phyloP scores from a whole-genome alignment of 176 grass and related monocot genomes.

The Dendrocalamus sinicus region DNA sequence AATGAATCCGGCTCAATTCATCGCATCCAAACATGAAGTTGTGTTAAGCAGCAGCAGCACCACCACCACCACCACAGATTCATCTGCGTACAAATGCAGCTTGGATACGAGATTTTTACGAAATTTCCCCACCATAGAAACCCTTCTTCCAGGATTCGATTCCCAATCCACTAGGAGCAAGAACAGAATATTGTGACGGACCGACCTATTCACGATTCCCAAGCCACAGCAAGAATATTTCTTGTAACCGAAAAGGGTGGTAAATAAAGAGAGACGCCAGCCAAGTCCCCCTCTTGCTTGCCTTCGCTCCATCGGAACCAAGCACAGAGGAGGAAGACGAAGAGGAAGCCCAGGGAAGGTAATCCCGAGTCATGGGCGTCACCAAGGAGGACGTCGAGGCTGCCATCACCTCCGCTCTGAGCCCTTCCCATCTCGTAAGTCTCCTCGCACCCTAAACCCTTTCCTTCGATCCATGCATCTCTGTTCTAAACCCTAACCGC shows the following conservation, averaged over 20 bases:
- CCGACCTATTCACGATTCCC: not conserved
- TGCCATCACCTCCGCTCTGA: slow-evolving; percentile 73
- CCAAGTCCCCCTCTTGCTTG: not conserved
- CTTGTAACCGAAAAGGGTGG: not conserved
- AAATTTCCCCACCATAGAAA: not conserved
- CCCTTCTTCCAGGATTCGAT: slow-evolving; percentile 10
- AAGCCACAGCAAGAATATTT: slow-evolving; percentile 21
- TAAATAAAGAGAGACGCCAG: not conserved
- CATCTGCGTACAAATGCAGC: no score
- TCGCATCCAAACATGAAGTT: not conserved
- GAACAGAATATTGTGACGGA: slow-evolving; percentile 11
- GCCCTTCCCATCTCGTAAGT: slow-evolving; percentile 72
- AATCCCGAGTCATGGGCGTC: slow-evolving; percentile 57
- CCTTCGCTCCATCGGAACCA: slow-evolving; percentile 5
- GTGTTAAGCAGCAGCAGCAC: not conserved
- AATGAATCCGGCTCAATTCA: not conserved
- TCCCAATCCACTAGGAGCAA: slow-evolving; percentile 5
- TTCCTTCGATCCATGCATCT: not conserved
- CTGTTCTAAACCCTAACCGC: slow-evolving; percentile 53
- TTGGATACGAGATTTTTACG: not conserved
- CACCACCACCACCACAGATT: not conserved
- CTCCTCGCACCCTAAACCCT: slow-evolving; percentile 6
- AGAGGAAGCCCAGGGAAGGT: not conserved
- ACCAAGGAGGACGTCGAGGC: slow-evolving; percentile 90
- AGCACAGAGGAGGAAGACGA: slow-evolving; percentile 1